Conservation (phyloP, 768 basidiomycete genomes). For the Pulveroboletus sp. region DNA sequence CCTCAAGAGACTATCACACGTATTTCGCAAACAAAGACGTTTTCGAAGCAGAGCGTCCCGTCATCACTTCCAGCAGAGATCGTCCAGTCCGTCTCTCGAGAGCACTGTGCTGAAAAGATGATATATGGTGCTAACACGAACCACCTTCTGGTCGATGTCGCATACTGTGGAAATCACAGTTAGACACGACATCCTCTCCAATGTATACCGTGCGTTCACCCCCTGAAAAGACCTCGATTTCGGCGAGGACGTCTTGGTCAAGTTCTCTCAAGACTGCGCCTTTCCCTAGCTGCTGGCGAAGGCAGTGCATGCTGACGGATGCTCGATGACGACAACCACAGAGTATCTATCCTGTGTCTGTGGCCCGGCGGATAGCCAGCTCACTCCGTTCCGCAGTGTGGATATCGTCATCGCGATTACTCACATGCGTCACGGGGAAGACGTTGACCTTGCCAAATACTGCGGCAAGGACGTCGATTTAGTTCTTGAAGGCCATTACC, state of each 20-base stretch:
- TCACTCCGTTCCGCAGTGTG: neutral
- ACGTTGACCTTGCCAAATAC: neutral
- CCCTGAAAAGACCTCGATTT: conserved; percentile 2
- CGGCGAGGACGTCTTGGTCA: conserved; percentile 4
- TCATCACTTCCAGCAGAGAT: conserved; percentile 10
- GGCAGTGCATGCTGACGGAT: conserved; percentile 3
- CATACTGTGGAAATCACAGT: conserved; percentile 8
- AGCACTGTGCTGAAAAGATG: conserved; percentile 6
- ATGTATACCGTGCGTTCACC: neutral
- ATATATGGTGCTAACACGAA: conserved; percentile 4
- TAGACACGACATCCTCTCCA: neutral
- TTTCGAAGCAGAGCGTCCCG: neutral
- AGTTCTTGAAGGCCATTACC: conserved; percentile 9
- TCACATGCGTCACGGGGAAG: too few relatives aligned
- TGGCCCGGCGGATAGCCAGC: conserved; percentile 2
- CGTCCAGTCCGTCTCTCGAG: conserved; percentile 5
- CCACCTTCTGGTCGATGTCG: conserved; percentile 9
- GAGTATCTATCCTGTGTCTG: conserved; percentile 10
- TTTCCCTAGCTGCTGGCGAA: conserved; percentile 13
- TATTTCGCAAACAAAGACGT: conserved; percentile 1
- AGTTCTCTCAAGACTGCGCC: conserved; percentile 3
- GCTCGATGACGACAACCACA: conserved; percentile 2
- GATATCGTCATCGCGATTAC: conserved; percentile 8
- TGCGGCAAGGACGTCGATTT: conserved; percentile 4
- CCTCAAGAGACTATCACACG: conserved; percentile 1